Conservation (phyloP, 495 filamentous ascomycete species). For the Poronia punctata region DNA sequence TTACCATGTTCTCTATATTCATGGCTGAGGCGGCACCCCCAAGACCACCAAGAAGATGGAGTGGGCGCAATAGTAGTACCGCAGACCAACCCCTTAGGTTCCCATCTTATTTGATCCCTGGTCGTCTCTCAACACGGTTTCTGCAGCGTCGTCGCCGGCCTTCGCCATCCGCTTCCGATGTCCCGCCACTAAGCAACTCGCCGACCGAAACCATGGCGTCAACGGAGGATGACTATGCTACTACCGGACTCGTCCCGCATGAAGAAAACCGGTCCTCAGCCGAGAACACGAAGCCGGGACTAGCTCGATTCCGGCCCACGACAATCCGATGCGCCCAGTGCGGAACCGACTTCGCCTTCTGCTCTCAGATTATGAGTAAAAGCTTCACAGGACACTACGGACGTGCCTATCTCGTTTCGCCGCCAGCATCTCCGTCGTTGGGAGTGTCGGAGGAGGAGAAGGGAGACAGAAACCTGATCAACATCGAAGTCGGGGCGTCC, state of each 20-base stretch:
- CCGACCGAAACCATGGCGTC: slow-evolving; percentile 24
- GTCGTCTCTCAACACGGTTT: slow-evolving; percentile 34
- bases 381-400: slow-evolving; percentile 93
- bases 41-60: slow-evolving; percentile 11
- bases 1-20: slow-evolving; percentile 7
- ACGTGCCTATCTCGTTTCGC: slow-evolving; percentile 78
- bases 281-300: slow-evolving; percentile 9
- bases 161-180: slow-evolving; percentile 2
- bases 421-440: slow-evolving; percentile 30
- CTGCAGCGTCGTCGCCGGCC: slow-evolving; percentile 32
- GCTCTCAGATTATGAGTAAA: slow-evolving; percentile 77
- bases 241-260: slow-evolving; percentile 12
- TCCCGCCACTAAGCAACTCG: slow-evolving; percentile 27
- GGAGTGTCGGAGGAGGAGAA: no score
- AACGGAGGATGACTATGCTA: slow-evolving; percentile 5
- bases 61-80: slow-evolving; percentile 5
- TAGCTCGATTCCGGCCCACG: slow-evolving; percentile 32
- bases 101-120: slow-evolving; percentile 43
- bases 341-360: slow-evolving; percentile 65
- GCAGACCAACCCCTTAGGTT: slow-evolving; percentile 19
- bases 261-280: slow-evolving; percentile 9
- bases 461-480: slow-evolving; percentile 28
- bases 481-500: slow-evolving; percentile 41
- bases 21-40: slow-evolving; percentile 6
- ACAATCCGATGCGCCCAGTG: slow-evolving; percentile 69